A percentile compares a stretch with the other conserved stretches of the same genome.
These are phyloP conservation scores for Salvia rosmarinus DNA, from an alignment of 257 asterid species.

Conservation along the genomic window DNA sequence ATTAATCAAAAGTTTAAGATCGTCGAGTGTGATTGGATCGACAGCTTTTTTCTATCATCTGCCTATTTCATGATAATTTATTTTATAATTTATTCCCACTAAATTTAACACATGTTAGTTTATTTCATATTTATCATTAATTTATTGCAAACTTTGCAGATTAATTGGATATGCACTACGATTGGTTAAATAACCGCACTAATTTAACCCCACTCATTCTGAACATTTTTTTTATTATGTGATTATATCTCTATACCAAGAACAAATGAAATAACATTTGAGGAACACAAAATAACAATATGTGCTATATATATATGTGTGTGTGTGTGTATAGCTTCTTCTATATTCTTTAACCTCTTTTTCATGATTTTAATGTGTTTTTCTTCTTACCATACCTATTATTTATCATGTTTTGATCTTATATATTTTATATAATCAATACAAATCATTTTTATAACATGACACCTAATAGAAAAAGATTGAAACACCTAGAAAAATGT, in stretches of 20 bases:
- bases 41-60: neutral
- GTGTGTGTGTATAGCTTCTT: no score
- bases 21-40: slow-evolving; percentile 25
- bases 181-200: slow-evolving; percentile 3
- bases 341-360: neutral
- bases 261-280: neutral
- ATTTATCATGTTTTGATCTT: neutral
- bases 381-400: neutral
- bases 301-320: no score
- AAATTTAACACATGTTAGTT: slow-evolving; percentile 15
- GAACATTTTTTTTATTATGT: neutral
- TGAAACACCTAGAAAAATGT: neutral
- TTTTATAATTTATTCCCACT: slow-evolving; percentile 1
- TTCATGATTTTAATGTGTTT: neutral
- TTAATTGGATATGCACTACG: neutral
- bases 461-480: neutral
- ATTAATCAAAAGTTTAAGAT: neutral
- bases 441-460: neutral
- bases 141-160: neutral
- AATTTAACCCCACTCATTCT: neutral
- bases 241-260: neutral
- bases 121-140: neutral
- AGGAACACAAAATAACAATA: neutral
- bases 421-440: no score
- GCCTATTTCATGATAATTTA: neutral